Base-by-base conservation (phyloP, 305 asterid genomes). In the Fraxinus dipetala region DNA sequence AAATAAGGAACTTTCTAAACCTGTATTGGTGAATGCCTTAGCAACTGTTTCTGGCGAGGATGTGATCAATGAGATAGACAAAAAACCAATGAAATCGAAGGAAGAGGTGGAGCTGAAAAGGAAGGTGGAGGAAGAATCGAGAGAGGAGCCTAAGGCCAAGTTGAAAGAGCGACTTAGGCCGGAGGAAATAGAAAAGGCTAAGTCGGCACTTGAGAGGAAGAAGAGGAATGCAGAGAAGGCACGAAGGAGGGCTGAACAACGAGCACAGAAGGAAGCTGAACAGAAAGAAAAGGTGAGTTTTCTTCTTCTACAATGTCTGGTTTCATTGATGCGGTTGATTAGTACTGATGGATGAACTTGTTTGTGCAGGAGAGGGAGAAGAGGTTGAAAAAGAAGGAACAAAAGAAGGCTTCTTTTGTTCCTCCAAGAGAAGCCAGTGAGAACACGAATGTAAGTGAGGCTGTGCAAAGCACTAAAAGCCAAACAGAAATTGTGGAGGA, bases 131-230 rank as follows among this genome's bases (percentile, higher is more conserved):
- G 96, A 90, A 83, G 65, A 20, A 79, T 84, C 84, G 59, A 91
- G 84, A 84, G 81, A 38, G 74, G 97, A 90, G 81, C 85, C 76
- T 8, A 95, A 85, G 78, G 92, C 90, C 48, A 83, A 88, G 87
- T 80, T 91, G 90, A 94, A 88, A 86, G 99, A 93, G 91, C 97
- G 87, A 63, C 91, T 89, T 0, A 90, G 95, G 75, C 72, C 88
- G 85, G 98, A 95, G 90, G 98, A 88, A 79, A 87, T 86, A 16
- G 90, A 85, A 1, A 95, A 95, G 89, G 98, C 98, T 40, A 83
- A 88, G 28, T 97, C 88, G 87, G 99, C 98, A 26, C 90, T 91
- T 2, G 99, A 95, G 89, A 91, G 97, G 93, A 95, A 95, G 90
- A 93, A 89, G 85, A 88, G 93, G 80, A 90, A 85, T 80, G 95